Conservation (phyloP, 805 yeast species). For the Teunomyces funiuensis region DNA sequence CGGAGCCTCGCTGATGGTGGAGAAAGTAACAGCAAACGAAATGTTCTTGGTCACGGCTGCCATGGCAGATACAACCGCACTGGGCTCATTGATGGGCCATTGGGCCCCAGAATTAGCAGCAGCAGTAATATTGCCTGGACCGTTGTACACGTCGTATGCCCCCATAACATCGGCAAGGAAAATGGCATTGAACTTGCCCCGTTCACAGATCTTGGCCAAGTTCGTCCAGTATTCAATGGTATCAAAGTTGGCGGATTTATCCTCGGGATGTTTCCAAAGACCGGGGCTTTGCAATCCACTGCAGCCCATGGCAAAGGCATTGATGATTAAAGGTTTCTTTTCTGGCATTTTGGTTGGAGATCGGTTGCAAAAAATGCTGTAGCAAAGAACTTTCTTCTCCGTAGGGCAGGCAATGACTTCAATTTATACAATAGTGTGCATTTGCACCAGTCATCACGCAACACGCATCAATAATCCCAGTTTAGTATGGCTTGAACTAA, state of each 20-base stretch:
- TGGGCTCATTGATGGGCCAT: constrained; percentile 42
- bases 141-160: constrained; percentile 42
- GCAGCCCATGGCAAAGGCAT: constrained; percentile 39
- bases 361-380: background rate
- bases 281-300: constrained; percentile 22
- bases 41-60: constrained; percentile 44
- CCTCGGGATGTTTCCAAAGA: constrained; percentile 41
- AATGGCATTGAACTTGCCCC: constrained; percentile 38
- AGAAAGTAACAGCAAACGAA: constrained; percentile 42
- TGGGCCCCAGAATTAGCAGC: constrained; percentile 33
- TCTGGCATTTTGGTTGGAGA: background rate
- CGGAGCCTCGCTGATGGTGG: constrained; percentile 45
- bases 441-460: background rate
- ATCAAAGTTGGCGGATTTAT: constrained; percentile 26
- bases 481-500: background rate
- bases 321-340: constrained; percentile 28
- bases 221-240: constrained; percentile 35
- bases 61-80: constrained; percentile 38
- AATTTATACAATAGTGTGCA: background rate
- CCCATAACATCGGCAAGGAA: constrained; percentile 44
- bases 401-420: background rate
- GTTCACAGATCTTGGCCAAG: constrained; percentile 37
- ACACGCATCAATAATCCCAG: background rate
- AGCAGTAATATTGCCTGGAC: constrained; percentile 35
- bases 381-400: too few species aligned